A percentile compares a stretch with the other conserved stretches of the same genome.
These are phyloP conservation scores for Cadophora malorum DNA, from an alignment of 2,329 filamentous ascomycete genomes.

Conservation along the genomic window DNA sequence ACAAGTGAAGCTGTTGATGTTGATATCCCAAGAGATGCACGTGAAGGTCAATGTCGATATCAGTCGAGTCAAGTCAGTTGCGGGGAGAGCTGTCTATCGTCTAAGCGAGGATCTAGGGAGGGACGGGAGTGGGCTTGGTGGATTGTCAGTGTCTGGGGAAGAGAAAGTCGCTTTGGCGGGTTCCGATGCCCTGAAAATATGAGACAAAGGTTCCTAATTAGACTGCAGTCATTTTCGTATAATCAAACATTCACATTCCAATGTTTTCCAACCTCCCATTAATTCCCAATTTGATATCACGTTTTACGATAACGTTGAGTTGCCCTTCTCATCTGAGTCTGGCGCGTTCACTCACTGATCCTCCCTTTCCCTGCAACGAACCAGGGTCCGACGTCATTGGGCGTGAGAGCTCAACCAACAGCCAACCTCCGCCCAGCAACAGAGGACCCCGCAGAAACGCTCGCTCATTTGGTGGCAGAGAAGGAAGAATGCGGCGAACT, in stretches of 20 bases:
- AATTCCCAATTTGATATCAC: slow-evolving; percentile 18
- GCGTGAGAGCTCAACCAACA: slow-evolving; percentile 18
- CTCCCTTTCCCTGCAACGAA: slow-evolving; percentile 13
- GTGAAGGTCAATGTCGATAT: slow-evolving; percentile 15
- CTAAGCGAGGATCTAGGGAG: slow-evolving; percentile 22
- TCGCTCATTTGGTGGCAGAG: neutral
- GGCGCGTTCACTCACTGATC: slow-evolving; percentile 5
- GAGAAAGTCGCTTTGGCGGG: slow-evolving; percentile 8
- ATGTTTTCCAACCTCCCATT: neutral
- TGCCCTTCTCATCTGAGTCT: slow-evolving; percentile 14
- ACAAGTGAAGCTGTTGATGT: slow-evolving; percentile 7
- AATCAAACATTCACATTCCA: neutral
- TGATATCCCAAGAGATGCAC: slow-evolving; percentile 9
- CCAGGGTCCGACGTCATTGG: slow-evolving; percentile 35
- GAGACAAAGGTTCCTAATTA: neutral
- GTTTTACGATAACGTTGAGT: slow-evolving; percentile 30
- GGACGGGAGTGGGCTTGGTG: neutral
- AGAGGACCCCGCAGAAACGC: slow-evolving; percentile 16
- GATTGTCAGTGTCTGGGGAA: slow-evolving; percentile 28
- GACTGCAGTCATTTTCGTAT: neutral
- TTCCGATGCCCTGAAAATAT: neutral
- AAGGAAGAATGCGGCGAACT: slow-evolving; percentile 1
- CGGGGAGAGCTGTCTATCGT: slow-evolving; percentile 22
- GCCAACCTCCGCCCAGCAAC: neutral
- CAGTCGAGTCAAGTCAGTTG: slow-evolving; percentile 14